Base-by-base conservation (phyloP, 2,329 filamentous ascomycete genomes). In the Curvularia lunata region DNA sequence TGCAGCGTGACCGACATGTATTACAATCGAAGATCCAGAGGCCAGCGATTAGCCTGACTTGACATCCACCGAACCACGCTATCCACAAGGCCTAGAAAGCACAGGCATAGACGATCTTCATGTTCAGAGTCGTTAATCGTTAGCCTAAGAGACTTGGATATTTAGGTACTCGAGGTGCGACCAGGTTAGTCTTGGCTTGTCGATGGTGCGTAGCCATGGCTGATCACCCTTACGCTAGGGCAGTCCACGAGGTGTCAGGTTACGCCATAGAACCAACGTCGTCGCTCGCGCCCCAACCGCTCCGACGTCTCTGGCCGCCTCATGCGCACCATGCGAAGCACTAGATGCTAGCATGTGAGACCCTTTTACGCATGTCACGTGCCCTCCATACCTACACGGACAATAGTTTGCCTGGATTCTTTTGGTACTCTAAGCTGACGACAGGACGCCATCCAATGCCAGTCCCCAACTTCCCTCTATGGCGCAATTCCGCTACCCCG, bases 371-470 rank as follows among this genome's bases (percentile, higher is more conserved):
- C 38, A 45, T 21, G 37, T 53, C 50, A 25, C 50, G 19, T 43
- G 25, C 9, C 21, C 18, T 52, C 18, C 18, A 8, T 19, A 16
- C 28, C 27, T 47, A 47, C n/a, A 21, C 12, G 2, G 19, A 12
- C 3, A 32, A 34, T 32, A 28, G 23, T 40, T 54, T 40, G 42
- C 51, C 42, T 54, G 45, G 45, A 45, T 52, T 59, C 49, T 43
- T 41, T 49, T 48, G 19, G 19, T 8, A 45, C 28, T 40, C 45
- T 49, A 59, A 45, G 41, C 49, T 46, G 30, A 51, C 19, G 5
- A 48, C 47, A 30, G 25, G 51, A 30, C 37, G 10, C 50, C 23
- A 43, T 51, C 58, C 54, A 60, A 58, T 60, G 21, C 54, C 42
- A 54, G 37, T 34, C 37, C 54, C 41, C 48, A 47, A 32, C 43